Evolutionary conservation across 768 basidiomycete genomes (phyloP).

Genomic region (Paxillus ammoniavirescens): DNA sequence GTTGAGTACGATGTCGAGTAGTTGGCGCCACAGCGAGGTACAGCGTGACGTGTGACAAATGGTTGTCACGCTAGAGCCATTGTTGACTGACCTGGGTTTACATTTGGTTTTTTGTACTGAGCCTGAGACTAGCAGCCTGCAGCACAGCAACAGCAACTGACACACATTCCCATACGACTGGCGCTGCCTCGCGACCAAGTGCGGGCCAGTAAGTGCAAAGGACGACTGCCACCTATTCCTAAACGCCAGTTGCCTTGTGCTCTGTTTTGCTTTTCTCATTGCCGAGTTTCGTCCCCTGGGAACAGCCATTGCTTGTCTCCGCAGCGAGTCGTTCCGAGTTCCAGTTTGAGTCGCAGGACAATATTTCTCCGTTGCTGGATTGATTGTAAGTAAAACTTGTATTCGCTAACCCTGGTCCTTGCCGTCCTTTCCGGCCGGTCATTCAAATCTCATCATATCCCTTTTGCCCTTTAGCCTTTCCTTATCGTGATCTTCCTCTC

Average conservation of each 20-base stretch:
- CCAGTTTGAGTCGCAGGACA: constrained; percentile 5
- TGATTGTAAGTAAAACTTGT: constrained; percentile 5
- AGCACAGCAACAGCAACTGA: constrained; percentile 1
- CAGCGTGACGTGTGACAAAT: constrained; percentile 30
- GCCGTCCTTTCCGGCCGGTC: constrained; percentile 12
- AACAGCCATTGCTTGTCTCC: constrained; percentile 17
- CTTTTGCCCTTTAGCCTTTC: constrained; percentile 10
- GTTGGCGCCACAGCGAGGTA: constrained; percentile 11
- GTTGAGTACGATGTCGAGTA: neutral
- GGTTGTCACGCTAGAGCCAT: constrained; percentile 15
- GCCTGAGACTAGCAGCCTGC: neutral
- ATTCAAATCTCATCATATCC: constrained; percentile 11
- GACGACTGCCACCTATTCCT: neutral
- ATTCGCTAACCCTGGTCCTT: neutral
- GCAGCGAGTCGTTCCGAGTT: constrained; percentile 19
- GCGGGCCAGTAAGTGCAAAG: neutral
- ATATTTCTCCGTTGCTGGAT: constrained; percentile 4
- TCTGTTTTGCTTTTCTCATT: constrained; percentile 1
- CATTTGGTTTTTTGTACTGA: constrained; percentile 6
- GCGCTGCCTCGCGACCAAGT: neutral
- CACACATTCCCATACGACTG: constrained; percentile 1
- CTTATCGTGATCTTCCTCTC: constrained; percentile 17
- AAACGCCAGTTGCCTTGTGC: neutral
- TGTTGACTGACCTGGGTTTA: neutral
- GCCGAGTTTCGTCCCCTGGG: constrained; percentile 20